These are phyloP conservation scores for Wallacemonas sp. DNA, from an alignment of 208 protist genomes.

Conservation along the genomic window DNA sequence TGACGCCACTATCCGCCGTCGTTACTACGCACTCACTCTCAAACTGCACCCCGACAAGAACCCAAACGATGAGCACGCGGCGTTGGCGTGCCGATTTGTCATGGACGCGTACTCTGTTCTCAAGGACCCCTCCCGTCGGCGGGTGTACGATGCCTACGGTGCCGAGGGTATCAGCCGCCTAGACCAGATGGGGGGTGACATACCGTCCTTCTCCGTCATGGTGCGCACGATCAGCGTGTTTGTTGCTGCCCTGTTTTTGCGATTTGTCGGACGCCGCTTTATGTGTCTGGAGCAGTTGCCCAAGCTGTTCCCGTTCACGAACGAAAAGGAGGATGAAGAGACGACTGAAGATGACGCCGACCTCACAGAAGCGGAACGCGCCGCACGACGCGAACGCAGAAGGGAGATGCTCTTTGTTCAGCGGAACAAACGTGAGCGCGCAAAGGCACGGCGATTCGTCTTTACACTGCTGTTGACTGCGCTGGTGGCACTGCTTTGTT, in stretches of 20 bases:
- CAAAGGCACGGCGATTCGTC: not conserved
- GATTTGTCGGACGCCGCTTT: not conserved
- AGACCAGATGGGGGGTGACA: constrained; percentile 5
- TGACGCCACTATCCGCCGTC: constrained; percentile 25
- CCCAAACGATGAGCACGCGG: constrained; percentile 32
- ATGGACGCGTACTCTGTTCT: constrained; percentile 93
- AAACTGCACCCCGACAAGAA: constrained; percentile 70
- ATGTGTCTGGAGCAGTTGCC: constrained; percentile 5
- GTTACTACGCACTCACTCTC: constrained; percentile 41
- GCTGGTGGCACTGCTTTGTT: not conserved
- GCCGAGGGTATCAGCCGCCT: constrained; percentile 1
- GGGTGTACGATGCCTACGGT: constrained; percentile 86
- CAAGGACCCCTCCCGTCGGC: constrained; percentile 75
- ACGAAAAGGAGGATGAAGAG: not conserved
- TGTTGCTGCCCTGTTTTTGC: not conserved
- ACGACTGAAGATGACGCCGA: not conserved
- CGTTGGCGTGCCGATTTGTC: constrained; percentile 53
- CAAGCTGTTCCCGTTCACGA: constrained; percentile 9
- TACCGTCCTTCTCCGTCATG: not conserved
- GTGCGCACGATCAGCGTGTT: not conserved
- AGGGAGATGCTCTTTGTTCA: constrained; percentile 9
- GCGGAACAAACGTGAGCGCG: not conserved
- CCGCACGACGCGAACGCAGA: not conserved
- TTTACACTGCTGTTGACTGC: not conserved
- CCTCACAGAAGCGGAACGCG: not conserved